Evolutionary conservation across 208 protist genomes (phyloP), one percentile per base, ranked within the genome.

Genomic region (Porcisia hertigi): DNA sequence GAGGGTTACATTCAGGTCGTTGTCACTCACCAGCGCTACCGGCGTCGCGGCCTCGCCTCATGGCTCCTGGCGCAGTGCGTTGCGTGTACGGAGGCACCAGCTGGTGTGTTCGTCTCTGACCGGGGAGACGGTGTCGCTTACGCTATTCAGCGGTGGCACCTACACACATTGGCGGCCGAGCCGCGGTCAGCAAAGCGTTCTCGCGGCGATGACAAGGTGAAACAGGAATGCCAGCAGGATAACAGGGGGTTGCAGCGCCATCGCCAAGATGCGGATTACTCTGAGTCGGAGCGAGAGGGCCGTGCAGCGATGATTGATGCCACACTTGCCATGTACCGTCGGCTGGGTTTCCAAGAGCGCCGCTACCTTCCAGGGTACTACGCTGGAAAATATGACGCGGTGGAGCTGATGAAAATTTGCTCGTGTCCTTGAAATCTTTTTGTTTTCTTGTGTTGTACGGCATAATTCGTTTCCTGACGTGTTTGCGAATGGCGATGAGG

Each of bases 1-100:
- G 88, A 96, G 62, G 92, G 89, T n/a, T 96, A 96, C 65, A 45
- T 96, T 63, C 89, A 96, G 58, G 75, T 96, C 30, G 88, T 96
- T 0, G 70, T 91, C 36, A 82, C 78, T 5, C 73, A 82, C 63
- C 71, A 75, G 25, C 18, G 16, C 34, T 78, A 78, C 58, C 87
- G 91, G 16, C 77, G 81, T 36, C 77, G 69, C 12, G 83, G 84
- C 0, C 69, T 95, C 9, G 91, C 79, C 1, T 64, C 60, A 25
- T 43, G 45, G 47, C 67, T 95, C 34, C 79, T 95, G 54, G 23
- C 57, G n/a, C 55, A 65, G 60, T 79, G 79, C 47, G n/a, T 85
- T 62, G 65, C 69, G 1, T 65, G 16, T 11, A 58, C 4, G 12
- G 20, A 58, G 25, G 67, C 30, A 18, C 69, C 78, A 9, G 57